Evolutionary conservation across 1,139 yeast genomes (phyloP).

Genomic region (Pichiaceae sp.): DNA sequence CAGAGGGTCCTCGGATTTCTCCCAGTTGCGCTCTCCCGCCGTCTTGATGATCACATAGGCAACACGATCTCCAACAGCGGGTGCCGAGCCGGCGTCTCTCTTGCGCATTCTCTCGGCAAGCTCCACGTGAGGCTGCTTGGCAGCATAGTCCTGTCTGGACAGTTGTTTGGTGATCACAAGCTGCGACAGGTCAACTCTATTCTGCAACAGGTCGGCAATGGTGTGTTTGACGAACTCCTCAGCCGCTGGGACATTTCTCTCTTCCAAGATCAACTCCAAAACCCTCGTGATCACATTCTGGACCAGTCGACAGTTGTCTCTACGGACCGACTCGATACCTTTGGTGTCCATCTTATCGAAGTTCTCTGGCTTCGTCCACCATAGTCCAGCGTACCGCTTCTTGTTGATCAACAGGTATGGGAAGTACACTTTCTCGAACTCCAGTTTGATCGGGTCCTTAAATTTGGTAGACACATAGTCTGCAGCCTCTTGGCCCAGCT

Average conservation of each 20-base stretch:
- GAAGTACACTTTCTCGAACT: conserved; percentile 93
- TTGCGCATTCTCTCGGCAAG: conserved; percentile 93
- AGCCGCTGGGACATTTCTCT: conserved; percentile 84
- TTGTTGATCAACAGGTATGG: conserved; percentile 92
- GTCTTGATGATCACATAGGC: conserved; percentile 90
- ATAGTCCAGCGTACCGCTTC: conserved; percentile 94
- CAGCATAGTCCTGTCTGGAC: conserved; percentile 84
- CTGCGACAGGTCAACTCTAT: conserved; percentile 86
- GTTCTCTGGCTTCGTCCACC: conserved; percentile 87
- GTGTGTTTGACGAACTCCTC: conserved; percentile 77
- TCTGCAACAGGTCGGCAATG: conserved; percentile 84
- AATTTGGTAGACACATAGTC: conserved; percentile 73
- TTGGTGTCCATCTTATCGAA: conserved; percentile 97
- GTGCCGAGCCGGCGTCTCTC: conserved; percentile 97
- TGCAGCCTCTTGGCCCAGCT: conserved; percentile 91
- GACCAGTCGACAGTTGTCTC: conserved; percentile 93
- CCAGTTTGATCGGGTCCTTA: conserved; percentile 82
- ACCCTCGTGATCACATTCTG: conserved; percentile 93
- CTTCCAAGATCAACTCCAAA: conserved; percentile 75
- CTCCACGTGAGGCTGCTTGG: conserved; percentile 95
- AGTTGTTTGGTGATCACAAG: conserved; percentile 90
- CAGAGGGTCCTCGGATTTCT: conserved; percentile 93
- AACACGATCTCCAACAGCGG: conserved; percentile 94
- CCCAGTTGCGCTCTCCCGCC: conserved; percentile 79
- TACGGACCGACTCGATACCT: conserved; percentile 95